Base-by-base conservation (phyloP, 2,329 filamentous ascomycete genomes). In the Aspergillus latus region DNA sequence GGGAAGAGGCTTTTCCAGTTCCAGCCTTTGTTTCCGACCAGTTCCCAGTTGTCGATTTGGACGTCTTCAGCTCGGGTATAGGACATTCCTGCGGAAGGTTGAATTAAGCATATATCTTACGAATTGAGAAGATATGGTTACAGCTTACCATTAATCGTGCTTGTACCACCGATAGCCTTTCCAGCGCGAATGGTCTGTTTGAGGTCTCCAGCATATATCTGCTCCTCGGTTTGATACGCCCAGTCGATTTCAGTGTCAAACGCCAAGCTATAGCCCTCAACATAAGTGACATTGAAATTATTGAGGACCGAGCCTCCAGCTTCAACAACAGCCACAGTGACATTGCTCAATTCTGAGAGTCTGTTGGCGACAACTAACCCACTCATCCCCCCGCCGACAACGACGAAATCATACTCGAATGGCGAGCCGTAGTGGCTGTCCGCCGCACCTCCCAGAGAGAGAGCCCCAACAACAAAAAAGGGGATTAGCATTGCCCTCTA, bases 131-230 rank as follows among this genome's bases (percentile, higher is more conserved):
- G 9, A 36, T n/a, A 11, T 34, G 6, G 16, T 3, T 7, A 49
- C 16, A 26, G 42, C 43, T 40, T 59, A 69, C 71, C 76, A 58
- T 79, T 79, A 51, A 80, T 78, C 3, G 72, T 67, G 43, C 73
- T 78, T 0, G 74, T 75, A 1, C 76, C 78, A 29, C 74, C 76
- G 4, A 79, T 60, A 1, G 74, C 76, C 55, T 76, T 79, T 2
- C 76, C 77, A 30, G 74, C 75, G 29, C 68, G 68, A 54, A 77
- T 70, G 4, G 62, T 66, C 44, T 76, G 64, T 4, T 57, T 66
- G 2, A 39, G 52, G n/a, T 69, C 68, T 6, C 64, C 69, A 1
- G 67, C 72, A 61, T 77, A 76, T n/a, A 63, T 72, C 52, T 79
- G 77, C 6, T 73, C 67, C 13, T 68, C 71, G 6, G 72, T 76